A percentile compares a stretch with the other conserved stretches of the same genome.
Conservation (phyloP, 1,284 basidiomycete species). For the Moniliella sp. region DNA sequence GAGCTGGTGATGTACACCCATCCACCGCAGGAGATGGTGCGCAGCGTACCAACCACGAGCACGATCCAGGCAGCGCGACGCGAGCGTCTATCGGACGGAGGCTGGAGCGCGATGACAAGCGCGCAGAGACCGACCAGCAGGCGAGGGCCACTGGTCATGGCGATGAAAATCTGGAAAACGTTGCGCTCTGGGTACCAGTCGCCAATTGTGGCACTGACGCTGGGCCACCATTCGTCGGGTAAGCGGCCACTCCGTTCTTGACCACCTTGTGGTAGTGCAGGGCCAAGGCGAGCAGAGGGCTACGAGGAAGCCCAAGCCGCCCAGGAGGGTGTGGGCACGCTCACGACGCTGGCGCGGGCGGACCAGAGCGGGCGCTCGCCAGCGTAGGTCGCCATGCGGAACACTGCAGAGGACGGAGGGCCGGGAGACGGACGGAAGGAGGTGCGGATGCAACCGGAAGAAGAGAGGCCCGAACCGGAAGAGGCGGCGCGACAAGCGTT, state of each 20-base stretch:
- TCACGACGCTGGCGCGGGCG: too few species aligned
- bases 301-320: constrained; percentile 47
- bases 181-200: constrained; percentile 78
- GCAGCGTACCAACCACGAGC: constrained; percentile 46
- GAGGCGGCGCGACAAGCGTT: too few species aligned
- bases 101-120: constrained; percentile 15
- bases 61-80: constrained; percentile 34
- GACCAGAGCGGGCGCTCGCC: too few species aligned
- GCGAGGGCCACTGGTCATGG: constrained; percentile 49
- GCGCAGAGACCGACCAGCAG: constrained; percentile 56
- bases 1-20: constrained; percentile 73
- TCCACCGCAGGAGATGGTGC: constrained; percentile 65
- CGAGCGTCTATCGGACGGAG: constrained; percentile 5
- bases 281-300: constrained; percentile 50
- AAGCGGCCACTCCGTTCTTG: constrained; percentile 63
- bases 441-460: too few species aligned
- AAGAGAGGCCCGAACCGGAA: too few species aligned
- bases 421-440: too few species aligned
- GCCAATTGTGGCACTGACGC: constrained; percentile 64
- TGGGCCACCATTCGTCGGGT: constrained; percentile 77
- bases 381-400: too few species aligned
- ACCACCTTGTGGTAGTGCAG: constrained; percentile 70
- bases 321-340: constrained; percentile 58
- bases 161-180: constrained; percentile 72
- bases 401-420: too few species aligned